Evolutionary conservation across 2,329 filamentous ascomycete genomes (phyloP).

Genomic region (Gaeumannomyces tritici): DNA sequence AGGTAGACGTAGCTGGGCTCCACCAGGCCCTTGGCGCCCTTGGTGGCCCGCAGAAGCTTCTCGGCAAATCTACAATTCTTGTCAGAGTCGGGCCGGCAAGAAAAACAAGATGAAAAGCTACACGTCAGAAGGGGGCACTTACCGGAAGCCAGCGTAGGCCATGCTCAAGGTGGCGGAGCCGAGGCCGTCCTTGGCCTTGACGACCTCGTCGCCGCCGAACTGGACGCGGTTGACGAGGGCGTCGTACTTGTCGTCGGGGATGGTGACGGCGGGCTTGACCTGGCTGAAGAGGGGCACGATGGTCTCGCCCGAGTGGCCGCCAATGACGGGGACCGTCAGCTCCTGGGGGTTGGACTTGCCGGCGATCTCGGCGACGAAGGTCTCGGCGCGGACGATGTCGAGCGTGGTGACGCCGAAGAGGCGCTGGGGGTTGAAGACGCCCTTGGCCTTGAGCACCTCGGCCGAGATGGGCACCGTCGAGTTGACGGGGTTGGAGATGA

Average conservation of each 20-base stretch:
- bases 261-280: constrained; percentile 66
- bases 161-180: constrained; percentile 79
- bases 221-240: constrained; percentile 90
- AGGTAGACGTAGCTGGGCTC: constrained; percentile 97
- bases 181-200: constrained; percentile 76
- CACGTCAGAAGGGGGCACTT: constrained; percentile 17
- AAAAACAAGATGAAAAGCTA: neutral
- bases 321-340: constrained; percentile 82
- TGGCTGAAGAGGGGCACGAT: constrained; percentile 97
- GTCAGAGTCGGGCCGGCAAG: constrained; percentile 4
- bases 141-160: constrained; percentile 90
- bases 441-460: constrained; percentile 88
- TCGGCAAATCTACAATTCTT: constrained; percentile 67
- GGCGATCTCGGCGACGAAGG: constrained; percentile 79
- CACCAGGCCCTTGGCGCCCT: constrained; percentile 85
- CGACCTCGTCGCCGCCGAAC: constrained; percentile 92
- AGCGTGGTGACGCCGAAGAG: constrained; percentile 98
- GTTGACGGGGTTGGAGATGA: constrained; percentile 99
- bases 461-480: constrained; percentile 96
- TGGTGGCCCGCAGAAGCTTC: constrained; percentile 79
- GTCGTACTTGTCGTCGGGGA: constrained; percentile 84
- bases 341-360: constrained; percentile 77
- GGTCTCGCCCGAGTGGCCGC: constrained; percentile 95
- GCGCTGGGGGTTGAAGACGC: constrained; percentile 89
- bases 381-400: constrained; percentile 96